phyloP scores from a whole-genome alignment of 148 eudicot species.

The Vaccinium darrowii region DNA sequence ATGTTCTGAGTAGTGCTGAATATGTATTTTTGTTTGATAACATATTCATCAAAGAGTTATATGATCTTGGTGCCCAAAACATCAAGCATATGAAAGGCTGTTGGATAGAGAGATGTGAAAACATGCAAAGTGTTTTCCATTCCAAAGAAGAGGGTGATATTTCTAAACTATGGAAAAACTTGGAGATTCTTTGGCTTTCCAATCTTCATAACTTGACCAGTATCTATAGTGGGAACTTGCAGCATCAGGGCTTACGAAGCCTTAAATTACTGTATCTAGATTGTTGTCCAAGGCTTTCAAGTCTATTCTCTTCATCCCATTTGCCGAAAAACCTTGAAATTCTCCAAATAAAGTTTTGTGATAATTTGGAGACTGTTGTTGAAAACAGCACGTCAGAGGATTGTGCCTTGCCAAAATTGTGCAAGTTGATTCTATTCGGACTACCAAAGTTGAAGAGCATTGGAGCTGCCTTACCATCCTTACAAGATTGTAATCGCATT shows the following conservation, averaged over 20 bases:
- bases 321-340: slow-evolving; percentile 23
- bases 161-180: neutral
- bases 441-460: slow-evolving; percentile 26
- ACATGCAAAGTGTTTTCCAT: slow-evolving; percentile 19
- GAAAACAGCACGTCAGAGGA: neutral
- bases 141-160: neutral
- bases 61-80: slow-evolving; percentile 9
- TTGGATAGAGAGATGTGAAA: slow-evolving; percentile 33
- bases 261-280: slow-evolving; percentile 30
- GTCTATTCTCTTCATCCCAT: slow-evolving; percentile 18
- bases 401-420: slow-evolving; percentile 16
- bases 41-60: slow-evolving; percentile 2
- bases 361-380: slow-evolving; percentile 22
- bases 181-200: slow-evolving; percentile 24
- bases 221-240: slow-evolving; percentile 13
- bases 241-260: slow-evolving; percentile 7
- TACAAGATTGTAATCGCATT: neutral
- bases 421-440: slow-evolving; percentile 15
- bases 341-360: slow-evolving; percentile 33
- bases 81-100: slow-evolving; percentile 20
- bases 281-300: slow-evolving; percentile 27
- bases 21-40: slow-evolving; percentile 22
- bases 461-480: slow-evolving; percentile 13
- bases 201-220: slow-evolving; percentile 16
- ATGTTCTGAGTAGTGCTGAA: slow-evolving; percentile 3